Conservation (phyloP, 164 flowering plant species). For the Umbellularia californica region DNA sequence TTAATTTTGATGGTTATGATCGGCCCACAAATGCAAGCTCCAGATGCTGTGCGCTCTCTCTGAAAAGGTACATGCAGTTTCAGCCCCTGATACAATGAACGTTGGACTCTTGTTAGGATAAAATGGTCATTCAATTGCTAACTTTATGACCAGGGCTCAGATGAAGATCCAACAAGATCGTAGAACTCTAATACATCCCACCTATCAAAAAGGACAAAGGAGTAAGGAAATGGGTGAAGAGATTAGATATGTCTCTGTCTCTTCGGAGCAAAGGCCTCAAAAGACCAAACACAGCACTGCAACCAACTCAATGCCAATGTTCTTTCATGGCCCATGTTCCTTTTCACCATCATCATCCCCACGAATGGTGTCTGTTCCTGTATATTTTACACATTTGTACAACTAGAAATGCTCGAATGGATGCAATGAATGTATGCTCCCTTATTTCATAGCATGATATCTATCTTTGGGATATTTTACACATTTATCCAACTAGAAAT, state of each 20-base stretch:
- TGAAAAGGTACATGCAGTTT: background rate
- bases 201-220: slow-evolving; percentile 3
- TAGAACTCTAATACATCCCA: slow-evolving; percentile 4
- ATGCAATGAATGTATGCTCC: slow-evolving; percentile 1
- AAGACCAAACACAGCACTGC: background rate
- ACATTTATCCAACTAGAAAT: background rate
- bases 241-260: background rate
- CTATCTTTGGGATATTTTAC: background rate
- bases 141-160: background rate
- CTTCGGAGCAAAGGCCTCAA: background rate
- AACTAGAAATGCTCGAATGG: background rate
- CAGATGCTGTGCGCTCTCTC: too few relatives aligned
- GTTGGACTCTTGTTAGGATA: background rate
- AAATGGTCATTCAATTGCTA: background rate
- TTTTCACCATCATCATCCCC: background rate
- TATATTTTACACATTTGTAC: background rate
- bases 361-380: background rate
- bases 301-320: background rate
- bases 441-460: background rate
- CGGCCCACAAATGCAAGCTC: too few relatives aligned
- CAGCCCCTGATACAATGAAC: background rate
- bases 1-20: too few relatives aligned
- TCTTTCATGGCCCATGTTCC: background rate
- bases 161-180: background rate
- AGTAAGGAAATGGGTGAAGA: background rate